phyloP scores from a whole-genome alignment of 2,329 filamentous ascomycete species.

The Cladosporium sp. region DNA sequence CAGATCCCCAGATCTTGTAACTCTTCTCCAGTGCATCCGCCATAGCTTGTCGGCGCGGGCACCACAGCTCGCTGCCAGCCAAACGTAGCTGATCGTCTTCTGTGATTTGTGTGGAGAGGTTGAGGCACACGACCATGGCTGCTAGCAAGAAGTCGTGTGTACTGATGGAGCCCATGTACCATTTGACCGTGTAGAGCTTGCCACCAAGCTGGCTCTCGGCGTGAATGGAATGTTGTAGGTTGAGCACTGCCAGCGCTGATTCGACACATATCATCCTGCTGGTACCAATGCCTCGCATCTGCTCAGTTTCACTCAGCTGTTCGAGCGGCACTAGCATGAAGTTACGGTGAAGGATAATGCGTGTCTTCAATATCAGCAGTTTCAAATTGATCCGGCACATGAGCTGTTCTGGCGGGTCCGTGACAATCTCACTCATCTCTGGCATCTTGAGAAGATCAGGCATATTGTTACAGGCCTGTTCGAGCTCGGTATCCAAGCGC shows the following conservation, averaged over 20 bases:
- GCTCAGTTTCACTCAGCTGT: constrained; percentile 27
- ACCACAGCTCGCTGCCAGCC: constrained; percentile 15
- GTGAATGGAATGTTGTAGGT: constrained; percentile 48
- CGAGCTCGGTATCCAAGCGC: constrained; percentile 34
- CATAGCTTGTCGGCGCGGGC: constrained; percentile 25
- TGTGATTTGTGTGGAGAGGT: constrained; percentile 33
- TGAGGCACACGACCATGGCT: constrained; percentile 46
- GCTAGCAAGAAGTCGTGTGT: constrained; percentile 48
- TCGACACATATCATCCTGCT: constrained; percentile 42
- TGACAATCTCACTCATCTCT: constrained; percentile 40
- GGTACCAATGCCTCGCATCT: constrained; percentile 28
- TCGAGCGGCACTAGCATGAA: constrained; percentile 40
- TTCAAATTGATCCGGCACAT: constrained; percentile 51
- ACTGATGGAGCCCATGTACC: constrained; percentile 44
- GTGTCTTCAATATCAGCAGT: constrained; percentile 49
- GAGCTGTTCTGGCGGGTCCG: constrained; percentile 47
- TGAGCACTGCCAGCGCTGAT: constrained; percentile 46
- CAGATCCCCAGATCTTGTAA: constrained; percentile 29
- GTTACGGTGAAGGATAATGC: constrained; percentile 51
- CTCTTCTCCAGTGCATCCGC: constrained; percentile 31
- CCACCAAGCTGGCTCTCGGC: constrained; percentile 44
- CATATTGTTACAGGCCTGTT: constrained; percentile 31
- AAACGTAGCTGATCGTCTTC: constrained; percentile 10
- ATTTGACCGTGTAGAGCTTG: constrained; percentile 41
- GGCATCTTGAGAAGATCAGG: constrained; percentile 36